Percentiles rank a stretch among this genome's conserved stretches.
phyloP scores from a whole-genome alignment of 192 early-diverging fungal genomes.

The Endogone sp. region DNA sequence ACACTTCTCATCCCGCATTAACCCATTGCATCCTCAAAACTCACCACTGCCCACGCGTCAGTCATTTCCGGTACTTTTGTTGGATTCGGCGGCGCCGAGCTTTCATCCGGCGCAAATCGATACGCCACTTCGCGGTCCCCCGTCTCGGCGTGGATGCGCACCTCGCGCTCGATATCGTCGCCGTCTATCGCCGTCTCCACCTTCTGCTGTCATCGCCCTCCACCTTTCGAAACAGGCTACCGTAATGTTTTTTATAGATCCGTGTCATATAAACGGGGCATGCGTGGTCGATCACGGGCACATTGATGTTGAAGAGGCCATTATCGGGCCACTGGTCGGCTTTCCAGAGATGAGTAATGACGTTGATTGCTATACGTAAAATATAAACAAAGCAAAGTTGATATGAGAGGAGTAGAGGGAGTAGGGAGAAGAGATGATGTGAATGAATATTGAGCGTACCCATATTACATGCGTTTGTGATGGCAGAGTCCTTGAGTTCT shows the following conservation, averaged over 20 bases:
- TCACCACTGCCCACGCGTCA: conserved; percentile 16
- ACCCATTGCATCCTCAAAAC: too few species aligned
- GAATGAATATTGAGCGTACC: conserved; percentile 4
- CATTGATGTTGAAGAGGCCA: conserved; percentile 39
- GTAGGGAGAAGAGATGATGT: too few species aligned
- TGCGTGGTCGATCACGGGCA: conserved; percentile 27
- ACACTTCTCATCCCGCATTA: too few species aligned
- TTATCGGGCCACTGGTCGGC: conserved; percentile 19
- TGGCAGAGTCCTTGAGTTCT: not conserved
- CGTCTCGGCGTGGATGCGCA: conserved; percentile 2
- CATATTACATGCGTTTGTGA: conserved; percentile 20
- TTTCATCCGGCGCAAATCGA: conserved; percentile 18
- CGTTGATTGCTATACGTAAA: conserved; percentile 21
- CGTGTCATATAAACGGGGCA: conserved; percentile 22
- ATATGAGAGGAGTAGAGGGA: too few species aligned
- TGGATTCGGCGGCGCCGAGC: too few species aligned
- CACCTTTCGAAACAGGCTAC: conserved; percentile 17
- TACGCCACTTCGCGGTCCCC: conserved; percentile 2
- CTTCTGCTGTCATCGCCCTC: not conserved
- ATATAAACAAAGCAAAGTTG: not conserved
- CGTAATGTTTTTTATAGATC: conserved; percentile 13
- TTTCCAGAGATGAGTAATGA: conserved; percentile 18
- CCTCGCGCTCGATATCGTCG: conserved; percentile 7
- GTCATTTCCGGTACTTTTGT: not conserved
- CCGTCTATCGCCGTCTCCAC: conserved; percentile 1